Evolutionary conservation across 495 filamentous ascomycete genomes (phyloP), one percentile per base, ranked within the genome.

Genomic region (Trichoderma virens): DNA sequence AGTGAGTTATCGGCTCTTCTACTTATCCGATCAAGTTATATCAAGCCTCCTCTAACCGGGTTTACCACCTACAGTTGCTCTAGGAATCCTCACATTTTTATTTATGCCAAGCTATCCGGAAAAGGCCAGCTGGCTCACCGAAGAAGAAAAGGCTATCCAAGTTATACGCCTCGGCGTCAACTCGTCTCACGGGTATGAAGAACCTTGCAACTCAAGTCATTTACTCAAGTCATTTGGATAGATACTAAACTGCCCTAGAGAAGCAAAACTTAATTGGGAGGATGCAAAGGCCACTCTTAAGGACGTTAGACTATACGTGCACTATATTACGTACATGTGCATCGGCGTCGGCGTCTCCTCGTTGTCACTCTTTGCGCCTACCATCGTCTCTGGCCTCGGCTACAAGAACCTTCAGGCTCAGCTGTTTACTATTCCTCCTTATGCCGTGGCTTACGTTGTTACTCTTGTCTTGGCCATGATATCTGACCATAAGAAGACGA

Each of bases 351-450:
- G 18, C 59, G 72, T 76, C 59, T 73, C 74, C 13, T 83, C 85
- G 2, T 73, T 88, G 16, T 89, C 87, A 2, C 78, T 96, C 3
- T 94, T 96, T 72, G 80, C 91, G 0, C 91, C 91, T 2, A 87
- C 85, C 4, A 93, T 94, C 67, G 88, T 93, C 63, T 75, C 70
- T 23, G 81, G 88, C 63, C 74, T 89, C n/a, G 91, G 91, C 7
- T 93, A 88, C 8, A 87, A 83, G 4, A 79, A 75, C 7, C 70
- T 86, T 3, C 70, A 73, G 30, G 88, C 90, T 0, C 90, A 96
- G 67, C 77, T 94, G 1, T 80, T 93, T 45, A 86, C 83, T n/a
- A 90, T 94, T 0, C 90, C 91, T 3, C 90, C 90, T 0, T 94
- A 96, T 68, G 88, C 85, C 11, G 86, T 81, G 0, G 91, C 91